Evolutionary conservation across 176 grass and related monocot genomes (phyloP).

Genomic region (Musa troglodytarum): DNA sequence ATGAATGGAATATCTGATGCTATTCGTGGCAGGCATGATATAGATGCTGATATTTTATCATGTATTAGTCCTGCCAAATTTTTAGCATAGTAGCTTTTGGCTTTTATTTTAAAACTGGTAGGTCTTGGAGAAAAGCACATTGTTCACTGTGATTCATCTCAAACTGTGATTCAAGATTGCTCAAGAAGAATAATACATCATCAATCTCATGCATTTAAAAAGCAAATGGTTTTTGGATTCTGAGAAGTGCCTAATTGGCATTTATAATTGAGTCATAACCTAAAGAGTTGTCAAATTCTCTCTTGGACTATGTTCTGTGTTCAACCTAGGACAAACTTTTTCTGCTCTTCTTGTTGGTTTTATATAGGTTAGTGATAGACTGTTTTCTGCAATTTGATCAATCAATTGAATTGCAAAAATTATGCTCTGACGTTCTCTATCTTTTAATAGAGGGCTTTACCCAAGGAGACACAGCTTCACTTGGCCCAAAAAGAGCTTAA

Average conservation of each 20-base stretch:
- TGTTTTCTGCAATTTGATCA: background rate
- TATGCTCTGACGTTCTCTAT: conserved; percentile 2
- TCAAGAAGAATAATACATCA: background rate
- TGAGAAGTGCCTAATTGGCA: background rate
- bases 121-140: background rate
- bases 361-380: background rate
- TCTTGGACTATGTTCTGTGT: background rate
- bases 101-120: background rate
- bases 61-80: background rate
- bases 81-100: background rate
- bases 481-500: conserved; percentile 75
- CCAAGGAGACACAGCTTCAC: conserved; percentile 76
- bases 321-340: background rate
- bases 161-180: background rate
- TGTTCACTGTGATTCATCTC: background rate
- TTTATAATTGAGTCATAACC: too few species aligned
- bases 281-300: background rate
- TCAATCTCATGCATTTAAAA: background rate
- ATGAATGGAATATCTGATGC: background rate
- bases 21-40: background rate
- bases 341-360: background rate
- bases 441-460: conserved; percentile 38
- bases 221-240: background rate
- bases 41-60: background rate
- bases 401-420: background rate